Conservation (phyloP, 768 basidiomycete species). For the Erythrobasidium yunnanense region DNA sequence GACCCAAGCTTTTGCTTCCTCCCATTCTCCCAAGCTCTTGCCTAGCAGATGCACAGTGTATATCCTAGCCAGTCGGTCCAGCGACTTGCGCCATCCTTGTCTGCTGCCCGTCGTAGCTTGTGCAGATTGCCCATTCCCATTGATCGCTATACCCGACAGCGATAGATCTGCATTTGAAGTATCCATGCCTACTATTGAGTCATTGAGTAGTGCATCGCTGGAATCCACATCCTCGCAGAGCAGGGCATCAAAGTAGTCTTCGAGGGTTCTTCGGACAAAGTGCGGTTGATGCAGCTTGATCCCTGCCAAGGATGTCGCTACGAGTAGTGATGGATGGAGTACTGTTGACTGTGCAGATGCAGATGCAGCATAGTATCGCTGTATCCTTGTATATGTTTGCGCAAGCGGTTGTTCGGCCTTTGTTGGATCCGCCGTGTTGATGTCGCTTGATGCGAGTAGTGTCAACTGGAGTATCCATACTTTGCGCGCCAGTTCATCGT, state of each 20-base stretch:
- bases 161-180: slow-evolving; percentile 16
- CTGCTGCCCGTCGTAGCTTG: neutral
- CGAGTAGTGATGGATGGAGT: slow-evolving; percentile 13
- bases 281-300: neutral
- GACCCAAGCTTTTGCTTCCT: slow-evolving; percentile 19
- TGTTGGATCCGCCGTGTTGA: neutral
- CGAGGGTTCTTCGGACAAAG: slow-evolving; percentile 5
- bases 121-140: neutral
- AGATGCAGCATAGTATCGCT: neutral
- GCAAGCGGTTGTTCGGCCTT: neutral
- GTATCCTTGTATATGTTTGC: slow-evolving; percentile 6
- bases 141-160: slow-evolving; percentile 16
- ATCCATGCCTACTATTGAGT: neutral
- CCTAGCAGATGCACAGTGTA: slow-evolving; percentile 17
- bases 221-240: neutral
- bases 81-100: neutral
- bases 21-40: slow-evolving; percentile 13
- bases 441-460: neutral
- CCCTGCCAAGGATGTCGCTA: slow-evolving; percentile 10
- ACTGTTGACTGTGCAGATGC: neutral
- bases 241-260: slow-evolving; percentile 19
- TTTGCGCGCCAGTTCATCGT: slow-evolving; percentile 3
- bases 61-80: slow-evolving; percentile 6
- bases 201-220: neutral
- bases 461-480: slow-evolving; percentile 20